Base-by-base conservation (phyloP, 768 basidiomycete species). In the Pleurotus djamor region DNA sequence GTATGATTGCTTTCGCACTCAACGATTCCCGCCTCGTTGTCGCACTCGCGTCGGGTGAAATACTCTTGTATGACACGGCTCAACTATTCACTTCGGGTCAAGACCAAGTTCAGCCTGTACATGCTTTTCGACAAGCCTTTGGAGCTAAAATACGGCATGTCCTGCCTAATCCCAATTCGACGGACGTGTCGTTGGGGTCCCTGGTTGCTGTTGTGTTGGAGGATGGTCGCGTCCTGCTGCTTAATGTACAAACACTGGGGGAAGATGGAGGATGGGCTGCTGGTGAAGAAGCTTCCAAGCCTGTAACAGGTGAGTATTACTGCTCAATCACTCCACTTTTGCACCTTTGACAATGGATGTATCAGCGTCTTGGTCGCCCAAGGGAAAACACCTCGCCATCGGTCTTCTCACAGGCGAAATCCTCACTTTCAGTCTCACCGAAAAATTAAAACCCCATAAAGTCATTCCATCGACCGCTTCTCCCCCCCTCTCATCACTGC, bases 321-420 rank as follows among this genome's bases (percentile, higher is more conserved):
- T 57, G 12, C 12, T 35, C 35, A 14, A 10, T 61, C 7, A 44
- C 10, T 59, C 59, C 4, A 44, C 62, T 38, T 17, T 47, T 7
- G 12, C 52, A 21, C 51, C 35, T 33, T 4, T 3, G 0, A 36
- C 48, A 55, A 45, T 37, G 57, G 60, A 63, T 37, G 55, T 7
- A 55, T 9, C 59, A 93, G 92, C 88, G 7, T 83, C 88, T 10
- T 94, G 92, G 91, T 93, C 91, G 3, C 89, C 91, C 1, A 92
- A 91, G 69, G 92, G 91, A 48, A 94, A 91, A 67, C 91, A 93
- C 58, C 76, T 94, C 44, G 90, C 89, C 0, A 81, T 94, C 48
- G 92, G 88, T 21, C 72, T 92, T 13, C 82, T 82, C 63, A 79
- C 77, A 16, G 91, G 91, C 2, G 87, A 88, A 57, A 86, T 93